Evolutionary conservation across 768 basidiomycete genomes (phyloP).

Genomic region (Clavaria fumosa): DNA sequence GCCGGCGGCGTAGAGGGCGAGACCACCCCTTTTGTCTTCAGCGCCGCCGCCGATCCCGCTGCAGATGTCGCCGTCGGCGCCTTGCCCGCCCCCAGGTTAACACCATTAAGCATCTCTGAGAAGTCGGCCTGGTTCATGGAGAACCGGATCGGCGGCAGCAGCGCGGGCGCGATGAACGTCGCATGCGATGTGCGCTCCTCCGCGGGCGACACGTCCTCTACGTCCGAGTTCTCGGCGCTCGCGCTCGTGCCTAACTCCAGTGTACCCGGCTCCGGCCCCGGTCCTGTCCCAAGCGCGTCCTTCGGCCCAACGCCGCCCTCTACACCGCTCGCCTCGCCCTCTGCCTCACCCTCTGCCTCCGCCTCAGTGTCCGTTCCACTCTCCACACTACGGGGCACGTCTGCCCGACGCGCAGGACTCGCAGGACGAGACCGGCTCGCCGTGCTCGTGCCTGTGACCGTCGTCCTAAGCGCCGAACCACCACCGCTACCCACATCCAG

Average conservation of each 20-base stretch:
- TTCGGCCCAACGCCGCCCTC: no score
- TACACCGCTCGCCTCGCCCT: no score
- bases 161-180: slow-evolving; percentile 74
- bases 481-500: no score
- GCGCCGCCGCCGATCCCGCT: no score
- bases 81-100: no score
- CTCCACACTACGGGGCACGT: slow-evolving; percentile 60
- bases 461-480: no score
- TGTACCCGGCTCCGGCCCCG: no score
- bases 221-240: slow-evolving; percentile 24
- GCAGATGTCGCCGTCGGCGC: no score
- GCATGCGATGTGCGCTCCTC: slow-evolving; percentile 53
- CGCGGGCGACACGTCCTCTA: slow-evolving; percentile 40
- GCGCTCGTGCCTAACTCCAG: no score
- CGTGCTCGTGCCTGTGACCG: slow-evolving; percentile 13
- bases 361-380: slow-evolving; percentile 61
- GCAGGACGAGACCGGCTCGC: slow-evolving; percentile 29
- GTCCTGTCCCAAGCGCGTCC: no score
- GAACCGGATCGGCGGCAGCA: slow-evolving; percentile 86
- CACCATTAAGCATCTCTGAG: slow-evolving; percentile 57
- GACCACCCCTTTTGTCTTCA: no score
- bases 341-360: slow-evolving; percentile 29
- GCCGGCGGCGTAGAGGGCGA: no score
- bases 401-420: slow-evolving; percentile 47
- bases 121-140: slow-evolving; percentile 78